A percentile compares a stretch with the other conserved stretches of the same genome.
These are phyloP conservation scores for Sporothrix pallida DNA, from an alignment of 2,329 filamentous ascomycete genomes.

Conservation along the genomic window DNA sequence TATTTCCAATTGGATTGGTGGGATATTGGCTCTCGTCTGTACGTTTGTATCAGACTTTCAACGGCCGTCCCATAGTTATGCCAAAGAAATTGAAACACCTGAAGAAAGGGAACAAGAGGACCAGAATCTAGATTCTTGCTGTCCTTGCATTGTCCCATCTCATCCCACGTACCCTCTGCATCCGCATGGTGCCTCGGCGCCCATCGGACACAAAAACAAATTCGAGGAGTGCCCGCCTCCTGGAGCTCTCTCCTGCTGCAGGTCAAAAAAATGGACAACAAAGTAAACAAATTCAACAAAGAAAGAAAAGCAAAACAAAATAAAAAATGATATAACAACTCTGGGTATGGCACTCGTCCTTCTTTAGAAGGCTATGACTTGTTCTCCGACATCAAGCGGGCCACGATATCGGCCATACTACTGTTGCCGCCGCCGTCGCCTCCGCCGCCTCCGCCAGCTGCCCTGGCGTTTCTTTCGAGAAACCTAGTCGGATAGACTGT, in stretches of 20 bases:
- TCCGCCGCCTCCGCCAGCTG: neutral
- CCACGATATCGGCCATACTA: slow-evolving; percentile 20
- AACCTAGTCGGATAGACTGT: slow-evolving; percentile 58
- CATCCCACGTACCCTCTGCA: no score
- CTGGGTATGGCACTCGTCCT: no score
- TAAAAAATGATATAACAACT: neutral
- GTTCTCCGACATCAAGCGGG: neutral
- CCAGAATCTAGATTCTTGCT: no score
- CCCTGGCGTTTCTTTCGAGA: slow-evolving; percentile 20
- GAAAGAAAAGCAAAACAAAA: neutral
- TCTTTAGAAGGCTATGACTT: neutral
- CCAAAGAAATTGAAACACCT: neutral
- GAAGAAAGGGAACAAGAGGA: neutral
- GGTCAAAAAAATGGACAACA: neutral
- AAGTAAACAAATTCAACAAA: neutral
- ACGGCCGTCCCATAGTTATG: neutral
- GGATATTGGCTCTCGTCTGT: neutral
- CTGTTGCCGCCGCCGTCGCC: neutral
- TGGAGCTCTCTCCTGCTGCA: neutral
- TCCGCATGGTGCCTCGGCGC: neutral
- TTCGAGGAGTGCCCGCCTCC: neutral
- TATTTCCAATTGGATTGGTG: neutral
- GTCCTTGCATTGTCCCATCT: neutral
- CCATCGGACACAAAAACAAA: neutral
- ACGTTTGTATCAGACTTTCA: neutral